Conservation (phyloP, 2,329 filamentous ascomycete species). For the Penicillium sp. region DNA sequence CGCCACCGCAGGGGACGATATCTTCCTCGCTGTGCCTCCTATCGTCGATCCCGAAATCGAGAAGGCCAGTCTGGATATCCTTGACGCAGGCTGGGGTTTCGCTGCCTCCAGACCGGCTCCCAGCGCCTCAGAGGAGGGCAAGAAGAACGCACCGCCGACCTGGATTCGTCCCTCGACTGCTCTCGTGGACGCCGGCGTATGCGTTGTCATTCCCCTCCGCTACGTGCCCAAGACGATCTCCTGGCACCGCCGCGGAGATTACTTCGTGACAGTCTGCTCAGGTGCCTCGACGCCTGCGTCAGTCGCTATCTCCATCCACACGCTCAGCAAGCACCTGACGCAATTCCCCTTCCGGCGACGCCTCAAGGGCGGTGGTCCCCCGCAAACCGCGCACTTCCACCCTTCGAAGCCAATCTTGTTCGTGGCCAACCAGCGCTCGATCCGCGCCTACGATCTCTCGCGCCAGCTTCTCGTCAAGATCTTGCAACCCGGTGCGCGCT, state of each 20-base stretch:
- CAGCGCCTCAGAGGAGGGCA: slow-evolving; percentile 51
- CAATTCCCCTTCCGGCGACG: slow-evolving; percentile 85
- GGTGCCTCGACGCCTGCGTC: slow-evolving; percentile 49
- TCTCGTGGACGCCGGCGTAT: slow-evolving; percentile 71
- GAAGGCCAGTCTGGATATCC: slow-evolving; percentile 68
- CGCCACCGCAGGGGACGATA: slow-evolving; percentile 77
- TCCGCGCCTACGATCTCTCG: slow-evolving; percentile 91
- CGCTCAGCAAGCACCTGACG: slow-evolving; percentile 88
- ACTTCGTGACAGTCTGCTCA: slow-evolving; percentile 88
- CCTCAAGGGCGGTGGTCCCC: slow-evolving; percentile 67
- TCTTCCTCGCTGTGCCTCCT: slow-evolving; percentile 80
- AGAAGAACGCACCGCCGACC: slow-evolving; percentile 73
- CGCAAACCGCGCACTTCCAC: slow-evolving; percentile 92
- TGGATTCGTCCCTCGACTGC: slow-evolving; percentile 77
- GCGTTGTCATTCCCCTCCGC: slow-evolving; percentile 76
- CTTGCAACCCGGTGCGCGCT: slow-evolving; percentile 85
- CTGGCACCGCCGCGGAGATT: slow-evolving; percentile 94
- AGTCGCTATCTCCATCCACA: slow-evolving; percentile 84
- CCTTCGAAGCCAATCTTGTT: slow-evolving; percentile 91
- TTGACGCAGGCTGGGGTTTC: slow-evolving; percentile 92
- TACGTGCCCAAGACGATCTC: slow-evolving; percentile 80
- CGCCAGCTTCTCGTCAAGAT: slow-evolving; percentile 90
- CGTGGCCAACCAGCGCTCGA: slow-evolving; percentile 88
- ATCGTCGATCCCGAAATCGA: slow-evolving; percentile 71
- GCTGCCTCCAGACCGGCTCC: slow-evolving; percentile 61